Evolutionary conservation across 495 filamentous ascomycete species (phyloP).

Genomic region (Penicillium fimorum): DNA sequence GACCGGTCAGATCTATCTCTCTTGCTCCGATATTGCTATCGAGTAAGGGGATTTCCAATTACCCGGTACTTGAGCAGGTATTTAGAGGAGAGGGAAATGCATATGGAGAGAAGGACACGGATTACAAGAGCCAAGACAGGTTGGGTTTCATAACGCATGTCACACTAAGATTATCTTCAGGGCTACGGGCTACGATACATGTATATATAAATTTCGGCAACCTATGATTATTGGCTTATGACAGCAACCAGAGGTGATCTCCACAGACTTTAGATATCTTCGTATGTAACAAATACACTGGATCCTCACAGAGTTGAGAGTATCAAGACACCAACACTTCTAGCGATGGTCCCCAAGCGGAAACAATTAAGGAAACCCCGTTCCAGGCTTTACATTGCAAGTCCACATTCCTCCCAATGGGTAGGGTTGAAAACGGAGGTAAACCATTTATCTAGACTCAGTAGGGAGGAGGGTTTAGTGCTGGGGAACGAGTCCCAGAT

Average conservation of each 20-base stretch:
- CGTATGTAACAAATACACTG: not conserved
- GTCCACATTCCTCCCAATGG: conserved; percentile 16
- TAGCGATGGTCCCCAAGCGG: not conserved
- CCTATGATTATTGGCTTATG: not conserved
- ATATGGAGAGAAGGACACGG: not conserved
- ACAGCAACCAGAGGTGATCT: not conserved
- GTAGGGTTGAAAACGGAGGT: not conserved
- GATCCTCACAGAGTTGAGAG: not conserved
- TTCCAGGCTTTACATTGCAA: not conserved
- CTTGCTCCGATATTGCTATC: conserved; percentile 55
- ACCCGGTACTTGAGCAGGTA: not conserved
- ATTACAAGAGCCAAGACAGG: not conserved
- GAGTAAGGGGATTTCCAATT: not conserved
- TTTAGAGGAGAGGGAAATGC: not conserved
- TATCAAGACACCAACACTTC: not conserved
- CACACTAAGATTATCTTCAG: not conserved
- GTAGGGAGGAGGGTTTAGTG: conserved; percentile 13
- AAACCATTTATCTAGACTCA: conserved; percentile 13
- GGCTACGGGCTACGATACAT: not conserved
- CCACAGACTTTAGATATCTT: not conserved
- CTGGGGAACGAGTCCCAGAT: conserved; percentile 25
- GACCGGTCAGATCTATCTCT: conserved; percentile 55
- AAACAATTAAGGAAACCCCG: not conserved
- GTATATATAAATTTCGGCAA: not conserved
- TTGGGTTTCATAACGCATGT: not conserved